Evolutionary conservation across 2,329 filamentous ascomycete species (phyloP).

Genomic region (Dactylonectria estremocensis): DNA sequence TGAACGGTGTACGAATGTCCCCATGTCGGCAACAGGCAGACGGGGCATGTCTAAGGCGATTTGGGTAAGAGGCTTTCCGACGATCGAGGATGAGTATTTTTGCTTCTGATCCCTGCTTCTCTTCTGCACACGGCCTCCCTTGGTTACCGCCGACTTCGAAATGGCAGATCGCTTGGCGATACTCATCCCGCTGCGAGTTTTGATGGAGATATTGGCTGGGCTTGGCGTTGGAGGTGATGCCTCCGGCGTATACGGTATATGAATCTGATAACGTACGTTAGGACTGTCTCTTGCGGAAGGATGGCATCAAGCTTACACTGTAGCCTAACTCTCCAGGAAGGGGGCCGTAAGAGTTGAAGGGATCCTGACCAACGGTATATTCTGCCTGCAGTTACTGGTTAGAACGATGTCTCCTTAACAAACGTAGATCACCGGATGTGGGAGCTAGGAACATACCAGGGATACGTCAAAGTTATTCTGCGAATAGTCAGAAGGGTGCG

Average conservation of each 20-base stretch:
- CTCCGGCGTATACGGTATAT: constrained; percentile 59
- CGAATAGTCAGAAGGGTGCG: constrained; percentile 38
- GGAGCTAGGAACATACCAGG: constrained; percentile 35
- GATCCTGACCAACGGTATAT: constrained; percentile 28
- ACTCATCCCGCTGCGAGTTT: constrained; percentile 56
- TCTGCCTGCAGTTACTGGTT: constrained; percentile 28
- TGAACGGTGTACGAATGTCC: constrained; percentile 82
- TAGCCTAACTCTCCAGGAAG: constrained; percentile 42
- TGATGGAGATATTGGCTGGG: constrained; percentile 47
- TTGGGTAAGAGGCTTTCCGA: constrained; percentile 79
- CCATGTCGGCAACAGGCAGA: constrained; percentile 83
- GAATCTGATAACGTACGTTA: constrained; percentile 32
- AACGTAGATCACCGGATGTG: no score
- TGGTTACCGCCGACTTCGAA: constrained; percentile 35
- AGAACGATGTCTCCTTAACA: constrained; percentile 3
- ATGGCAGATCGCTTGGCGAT: constrained; percentile 44
- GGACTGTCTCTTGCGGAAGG: neutral
- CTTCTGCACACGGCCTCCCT: constrained; percentile 44
- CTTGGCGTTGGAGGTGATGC: constrained; percentile 63
- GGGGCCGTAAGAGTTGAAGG: constrained; percentile 38
- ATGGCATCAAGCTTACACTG: constrained; percentile 32
- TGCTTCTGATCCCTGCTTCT: constrained; percentile 51
- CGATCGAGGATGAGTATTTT: constrained; percentile 59
- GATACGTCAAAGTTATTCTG: constrained; percentile 32
- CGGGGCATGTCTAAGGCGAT: constrained; percentile 74